A percentile compares a stretch with the other conserved stretches of the same genome.
Evolutionary conservation across 2,329 filamentous ascomycete genomes (phyloP).

Genomic region (Nigrograna mackinnonii): DNA sequence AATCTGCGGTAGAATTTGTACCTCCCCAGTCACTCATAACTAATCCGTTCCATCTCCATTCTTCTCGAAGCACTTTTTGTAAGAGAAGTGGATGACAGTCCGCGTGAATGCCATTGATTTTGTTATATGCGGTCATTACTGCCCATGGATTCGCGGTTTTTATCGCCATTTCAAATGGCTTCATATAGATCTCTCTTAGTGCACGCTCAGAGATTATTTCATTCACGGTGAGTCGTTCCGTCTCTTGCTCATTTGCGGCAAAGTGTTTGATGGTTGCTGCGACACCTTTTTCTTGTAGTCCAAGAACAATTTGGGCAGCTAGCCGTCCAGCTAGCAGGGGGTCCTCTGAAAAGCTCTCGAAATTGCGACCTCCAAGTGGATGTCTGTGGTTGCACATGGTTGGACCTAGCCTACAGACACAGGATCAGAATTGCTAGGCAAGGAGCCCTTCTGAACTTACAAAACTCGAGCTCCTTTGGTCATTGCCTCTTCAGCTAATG

Average conservation of each 20-base stretch:
- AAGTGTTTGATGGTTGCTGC: slow-evolving; percentile 1
- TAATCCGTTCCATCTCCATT: slow-evolving; percentile 74
- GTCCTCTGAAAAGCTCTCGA: background rate
- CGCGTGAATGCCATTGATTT: slow-evolving; percentile 71
- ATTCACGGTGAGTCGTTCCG: slow-evolving; percentile 65
- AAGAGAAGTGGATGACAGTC: slow-evolving; percentile 68
- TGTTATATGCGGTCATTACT: slow-evolving; percentile 76
- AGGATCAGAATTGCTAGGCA: slow-evolving; percentile 2
- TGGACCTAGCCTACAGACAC: slow-evolving; percentile 59
- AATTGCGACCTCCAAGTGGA: slow-evolving; percentile 60
- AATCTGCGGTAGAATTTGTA: slow-evolving; percentile 37
- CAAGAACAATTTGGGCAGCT: slow-evolving; percentile 58
- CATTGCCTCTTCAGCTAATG: slow-evolving; percentile 71
- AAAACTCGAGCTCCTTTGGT: slow-evolving; percentile 75
- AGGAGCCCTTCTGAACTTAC: slow-evolving; percentile 15
- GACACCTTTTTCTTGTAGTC: background rate
- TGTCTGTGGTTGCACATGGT: slow-evolving; percentile 81
- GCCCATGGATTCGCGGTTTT: slow-evolving; percentile 68
- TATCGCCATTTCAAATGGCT: slow-evolving; percentile 70
- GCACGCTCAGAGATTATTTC: slow-evolving; percentile 56
- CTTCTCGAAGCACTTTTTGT: slow-evolving; percentile 66
- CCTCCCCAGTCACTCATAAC: slow-evolving; percentile 67
- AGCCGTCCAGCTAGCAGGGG: slow-evolving; percentile 50
- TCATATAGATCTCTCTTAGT: slow-evolving; percentile 56
- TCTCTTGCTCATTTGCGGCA: slow-evolving; percentile 52